These are phyloP conservation scores for Cryptosporidium ubiquitum DNA, from an alignment of 169 alveolate species.

Conservation along the genomic window DNA sequence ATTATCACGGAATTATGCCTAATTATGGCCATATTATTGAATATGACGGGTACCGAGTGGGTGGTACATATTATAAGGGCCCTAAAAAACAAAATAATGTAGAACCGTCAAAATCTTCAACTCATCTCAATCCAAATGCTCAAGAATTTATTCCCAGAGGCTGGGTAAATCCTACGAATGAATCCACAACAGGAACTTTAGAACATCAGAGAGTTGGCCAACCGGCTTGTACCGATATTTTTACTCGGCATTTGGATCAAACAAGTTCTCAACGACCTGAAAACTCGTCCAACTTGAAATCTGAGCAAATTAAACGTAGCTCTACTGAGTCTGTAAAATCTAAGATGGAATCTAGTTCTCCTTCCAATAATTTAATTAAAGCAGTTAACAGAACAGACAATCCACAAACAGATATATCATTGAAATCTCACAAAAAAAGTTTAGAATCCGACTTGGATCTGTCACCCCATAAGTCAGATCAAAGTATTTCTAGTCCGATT, in stretches of 20 bases:
- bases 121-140: constrained; percentile 63
- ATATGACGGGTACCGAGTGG: constrained; percentile 46
- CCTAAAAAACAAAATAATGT: not conserved
- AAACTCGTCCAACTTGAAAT: not conserved
- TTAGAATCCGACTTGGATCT: not conserved
- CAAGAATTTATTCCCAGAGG: constrained; percentile 73
- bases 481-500: not conserved
- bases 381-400: not conserved
- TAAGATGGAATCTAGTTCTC: not conserved
- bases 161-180: constrained; percentile 42
- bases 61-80: not conserved
- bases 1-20: constrained; percentile 64
- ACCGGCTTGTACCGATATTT: not conserved
- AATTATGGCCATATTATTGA: constrained; percentile 33
- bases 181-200: not conserved
- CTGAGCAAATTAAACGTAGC: not conserved
- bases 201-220: not conserved
- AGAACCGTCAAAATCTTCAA: not conserved
- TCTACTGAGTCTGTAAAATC: not conserved
- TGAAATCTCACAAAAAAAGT: not conserved
- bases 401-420: not conserved
- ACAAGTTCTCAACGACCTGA: not conserved
- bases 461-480: not conserved
- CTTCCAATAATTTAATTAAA: not conserved
- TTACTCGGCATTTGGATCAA: not conserved